phyloP scores from a whole-genome alignment of 495 filamentous ascomycete genomes.

The Penicillium tannophilum region DNA sequence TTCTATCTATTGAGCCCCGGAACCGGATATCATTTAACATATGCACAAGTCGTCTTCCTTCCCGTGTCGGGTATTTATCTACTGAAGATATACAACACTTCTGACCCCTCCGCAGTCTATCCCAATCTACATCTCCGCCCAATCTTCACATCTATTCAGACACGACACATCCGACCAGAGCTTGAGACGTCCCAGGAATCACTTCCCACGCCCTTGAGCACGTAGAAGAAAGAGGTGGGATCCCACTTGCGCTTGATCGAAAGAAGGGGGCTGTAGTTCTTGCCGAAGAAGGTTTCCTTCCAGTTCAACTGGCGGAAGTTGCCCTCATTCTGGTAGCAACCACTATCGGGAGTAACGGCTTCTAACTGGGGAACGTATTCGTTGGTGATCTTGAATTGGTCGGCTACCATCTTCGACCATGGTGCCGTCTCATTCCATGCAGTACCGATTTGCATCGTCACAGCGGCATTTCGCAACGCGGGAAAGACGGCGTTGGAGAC shows the following conservation, averaged over 20 bases:
- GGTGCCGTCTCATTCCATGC: constrained; percentile 44
- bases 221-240: constrained; percentile 61
- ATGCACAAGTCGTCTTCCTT: no score
- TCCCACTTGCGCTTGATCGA: constrained; percentile 54
- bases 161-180: constrained; percentile 37
- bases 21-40: no score
- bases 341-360: constrained; percentile 37
- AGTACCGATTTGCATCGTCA: constrained; percentile 41
- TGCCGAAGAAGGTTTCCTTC: constrained; percentile 54
- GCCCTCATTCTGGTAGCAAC: constrained; percentile 45
- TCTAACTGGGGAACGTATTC: constrained; percentile 44
- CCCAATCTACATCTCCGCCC: no score
- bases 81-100: no score
- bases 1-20: no score
- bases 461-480: constrained; percentile 58
- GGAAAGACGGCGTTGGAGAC: constrained; percentile 57
- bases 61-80: no score
- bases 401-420: constrained; percentile 32
- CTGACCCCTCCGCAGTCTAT: no score
- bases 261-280: constrained; percentile 41
- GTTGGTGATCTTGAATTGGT: constrained; percentile 44
- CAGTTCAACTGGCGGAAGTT: constrained; percentile 55
- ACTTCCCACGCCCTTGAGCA: constrained; percentile 59
- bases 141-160: no score
- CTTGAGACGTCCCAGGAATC: constrained; percentile 52